Evolutionary conservation across 768 basidiomycete species (phyloP).

Genomic region (Mycena vulgaris): DNA sequence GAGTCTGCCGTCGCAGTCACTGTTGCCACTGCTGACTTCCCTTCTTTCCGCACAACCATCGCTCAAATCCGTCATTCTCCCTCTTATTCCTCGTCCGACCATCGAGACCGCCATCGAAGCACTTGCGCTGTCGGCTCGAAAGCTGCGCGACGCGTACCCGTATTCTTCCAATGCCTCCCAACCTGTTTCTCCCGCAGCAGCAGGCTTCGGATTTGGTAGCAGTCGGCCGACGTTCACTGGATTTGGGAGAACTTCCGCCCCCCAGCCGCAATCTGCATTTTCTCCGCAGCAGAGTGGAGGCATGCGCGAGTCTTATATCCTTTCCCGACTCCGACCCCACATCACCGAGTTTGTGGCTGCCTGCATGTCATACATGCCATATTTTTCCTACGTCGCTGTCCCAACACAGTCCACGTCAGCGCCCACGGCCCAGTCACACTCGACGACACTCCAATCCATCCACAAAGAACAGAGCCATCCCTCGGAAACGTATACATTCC

Average conservation of each 20-base stretch:
- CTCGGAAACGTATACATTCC: slow-evolving; percentile 80
- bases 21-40: slow-evolving; percentile 80
- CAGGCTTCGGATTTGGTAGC: slow-evolving; percentile 54
- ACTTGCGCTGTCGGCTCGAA: slow-evolving; percentile 76
- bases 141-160: slow-evolving; percentile 86
- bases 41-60: slow-evolving; percentile 78
- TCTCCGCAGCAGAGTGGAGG: slow-evolving; percentile 59
- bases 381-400: slow-evolving; percentile 76
- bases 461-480: slow-evolving; percentile 81
- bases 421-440: slow-evolving; percentile 53
- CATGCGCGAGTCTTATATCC: slow-evolving; percentile 88
- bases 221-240: slow-evolving; percentile 45
- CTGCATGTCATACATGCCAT: slow-evolving; percentile 87
- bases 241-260: slow-evolving; percentile 32
- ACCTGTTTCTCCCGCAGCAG: slow-evolving; percentile 39
- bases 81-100: slow-evolving; percentile 89
- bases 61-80: slow-evolving; percentile 79
- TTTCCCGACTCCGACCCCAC: slow-evolving; percentile 81
- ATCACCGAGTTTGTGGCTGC: slow-evolving; percentile 84
- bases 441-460: slow-evolving; percentile 62
- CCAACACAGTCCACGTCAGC: slow-evolving; percentile 42
- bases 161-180: slow-evolving; percentile 71
- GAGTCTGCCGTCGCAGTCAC: slow-evolving; percentile 82
- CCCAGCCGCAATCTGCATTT: slow-evolving; percentile 39
- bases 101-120: slow-evolving; percentile 82